Base-by-base conservation (phyloP, 495 filamentous ascomycete species). In the Penicillium pancosmium region DNA sequence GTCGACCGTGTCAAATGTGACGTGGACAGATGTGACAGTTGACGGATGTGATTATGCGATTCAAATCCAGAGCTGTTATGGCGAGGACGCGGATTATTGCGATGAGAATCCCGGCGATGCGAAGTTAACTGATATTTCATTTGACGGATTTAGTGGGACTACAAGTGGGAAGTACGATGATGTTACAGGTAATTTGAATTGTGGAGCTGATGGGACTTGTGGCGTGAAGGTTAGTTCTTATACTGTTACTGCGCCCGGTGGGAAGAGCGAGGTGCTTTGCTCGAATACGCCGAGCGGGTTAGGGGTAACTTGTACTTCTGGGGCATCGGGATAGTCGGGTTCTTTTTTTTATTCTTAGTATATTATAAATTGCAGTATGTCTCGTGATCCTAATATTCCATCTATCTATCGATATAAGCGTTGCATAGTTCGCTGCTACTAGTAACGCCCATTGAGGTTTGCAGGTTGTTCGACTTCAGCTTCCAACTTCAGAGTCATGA, bases 41-140 rank as follows among this genome's bases (percentile, higher is more conserved):
- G 56, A 71, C 5, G 69, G 67, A 21, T 74, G 69, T 44, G 76
- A 78, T 41, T 81, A 80, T 54, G 78, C 72, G n/a, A 67, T 79
- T 55, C 77, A 80, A 62, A 79, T 80, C 27, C 72, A 80, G 56
- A 78, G 74, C 38, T 81, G 78, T 54, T 81, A 81, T 56, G 68
- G 70, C 31, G 69, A 78, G 41, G 68, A 76, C 59, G 68, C 49
- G 2, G 57, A 54, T n/a, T 78, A 80, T 53, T 81, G 79, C 54
- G 59, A 59, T 15, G 52, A 65, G 11, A 56, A 76, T 55, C 73
- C 76, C 5, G 70, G 71, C 11, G 60, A 70, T 54, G 75, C 74
- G 5, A 56, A 62, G 18, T 53, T 80, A 35, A 69, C 65, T 4
- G 75, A 54, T 27, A 68, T 80, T 16, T 60, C 69, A 4, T 73